Conservation (phyloP, 2,329 filamentous ascomycete species). For the Cordyceps militaris region DNA sequence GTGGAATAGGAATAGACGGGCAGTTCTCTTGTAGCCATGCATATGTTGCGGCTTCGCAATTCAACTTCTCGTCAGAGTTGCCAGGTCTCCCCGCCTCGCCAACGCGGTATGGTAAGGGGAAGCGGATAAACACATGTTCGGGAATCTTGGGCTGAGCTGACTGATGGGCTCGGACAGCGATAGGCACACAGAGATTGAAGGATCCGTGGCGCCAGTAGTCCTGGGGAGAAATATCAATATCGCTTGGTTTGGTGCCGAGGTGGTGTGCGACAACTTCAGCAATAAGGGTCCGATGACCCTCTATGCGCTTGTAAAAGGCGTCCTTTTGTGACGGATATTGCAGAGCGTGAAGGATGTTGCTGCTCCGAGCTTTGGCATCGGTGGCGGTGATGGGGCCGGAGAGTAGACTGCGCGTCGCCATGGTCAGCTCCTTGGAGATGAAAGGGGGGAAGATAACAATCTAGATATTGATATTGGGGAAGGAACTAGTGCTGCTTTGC, state of each 20-base stretch:
- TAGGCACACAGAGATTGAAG: slow-evolving; percentile 28
- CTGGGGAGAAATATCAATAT: not conserved
- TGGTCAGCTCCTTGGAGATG: too few species aligned
- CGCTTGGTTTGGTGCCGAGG: not conserved
- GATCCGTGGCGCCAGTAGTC: slow-evolving; percentile 17
- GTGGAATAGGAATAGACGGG: slow-evolving; percentile 20
- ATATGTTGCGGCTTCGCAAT: slow-evolving; percentile 17
- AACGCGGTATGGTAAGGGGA: slow-evolving; percentile 27
- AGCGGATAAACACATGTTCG: slow-evolving; percentile 15
- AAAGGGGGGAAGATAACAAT: too few species aligned
- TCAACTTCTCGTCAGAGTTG: slow-evolving; percentile 36
- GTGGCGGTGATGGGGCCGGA: not conserved
- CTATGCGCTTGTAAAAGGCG: not conserved
- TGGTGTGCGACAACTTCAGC: not conserved
- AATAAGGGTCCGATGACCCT: not conserved
- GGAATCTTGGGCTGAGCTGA: not conserved
- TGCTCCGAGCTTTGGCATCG: not conserved
- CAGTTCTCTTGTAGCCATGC: slow-evolving; percentile 18
- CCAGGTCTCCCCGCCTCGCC: slow-evolving; percentile 31
- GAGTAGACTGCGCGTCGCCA: not conserved
- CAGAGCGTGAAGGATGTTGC: not conserved
- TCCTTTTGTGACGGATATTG: not conserved
- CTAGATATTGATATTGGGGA: too few species aligned
- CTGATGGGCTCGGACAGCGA: slow-evolving; percentile 11
- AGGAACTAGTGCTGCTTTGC: too few species aligned